Base-by-base conservation (phyloP, 345 rosid species). In the Garcia nutans region DNA sequence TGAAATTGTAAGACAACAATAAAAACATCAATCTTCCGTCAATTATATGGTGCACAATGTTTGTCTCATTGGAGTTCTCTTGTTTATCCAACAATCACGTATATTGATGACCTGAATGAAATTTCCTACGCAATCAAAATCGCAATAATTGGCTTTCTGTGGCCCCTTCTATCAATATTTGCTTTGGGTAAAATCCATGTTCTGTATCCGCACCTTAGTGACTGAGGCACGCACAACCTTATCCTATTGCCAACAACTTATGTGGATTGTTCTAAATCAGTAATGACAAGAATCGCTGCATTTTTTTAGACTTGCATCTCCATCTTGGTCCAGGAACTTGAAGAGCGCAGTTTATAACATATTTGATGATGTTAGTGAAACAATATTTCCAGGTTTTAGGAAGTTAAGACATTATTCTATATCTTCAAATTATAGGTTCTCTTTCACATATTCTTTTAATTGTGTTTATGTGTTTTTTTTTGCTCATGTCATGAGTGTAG, bases 371-470 rank as follows among this genome's bases (percentile, higher is more conserved):
- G 87, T 88, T 67, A 80, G 74, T 76, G 90, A 90, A 74, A 73
- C 79, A 68, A 86, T 81, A 47, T 95, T 85, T 86, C 97, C 99
- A 17, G 93, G 89, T 77, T 93, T 93, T 81, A 80, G 83, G 77
- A 87, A 93, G 90, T 98, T 88, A 76, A 71, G 68, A 67, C 56
- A 71, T 67, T 58, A 5, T 19, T 55, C 76, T 33, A 49, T 15
- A 65, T 80, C 82, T 56, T 83, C 64, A 71, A 28, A 45, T 67
- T 59, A 45, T 26, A 17, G 5, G 19, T 68, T 44, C 67, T 72
- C 70, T 20, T 68, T 77, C 16, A 6, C 59, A 17, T 60, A 44
- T 1, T 31, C 41, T 47, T 69, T 17, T 44, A 66, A 15, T 74
- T 77, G 49, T 20, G 54, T 66, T 79, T 50, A 72, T 65, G 26